These are phyloP conservation scores for Hypoxylon sp. DNA, from an alignment of 2,329 filamentous ascomycete species.

Conservation along the genomic window DNA sequence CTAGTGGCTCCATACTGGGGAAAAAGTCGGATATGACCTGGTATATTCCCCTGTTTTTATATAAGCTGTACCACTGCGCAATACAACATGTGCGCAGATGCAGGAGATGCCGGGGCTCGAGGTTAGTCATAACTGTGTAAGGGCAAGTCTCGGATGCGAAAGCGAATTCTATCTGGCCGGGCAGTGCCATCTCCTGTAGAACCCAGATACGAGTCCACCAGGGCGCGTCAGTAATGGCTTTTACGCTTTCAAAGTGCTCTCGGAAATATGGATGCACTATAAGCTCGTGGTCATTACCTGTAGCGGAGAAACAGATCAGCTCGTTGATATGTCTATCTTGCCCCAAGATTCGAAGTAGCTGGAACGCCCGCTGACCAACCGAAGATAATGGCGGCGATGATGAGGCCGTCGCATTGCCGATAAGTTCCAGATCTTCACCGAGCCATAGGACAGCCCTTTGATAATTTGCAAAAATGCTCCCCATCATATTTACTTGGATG, in stretches of 20 bases:
- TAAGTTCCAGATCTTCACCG: constrained; percentile 10
- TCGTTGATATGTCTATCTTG: constrained; percentile 12
- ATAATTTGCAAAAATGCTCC: constrained; percentile 17
- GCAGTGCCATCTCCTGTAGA: constrained; percentile 25
- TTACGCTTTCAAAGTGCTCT: constrained; percentile 17
- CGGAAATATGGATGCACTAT: neutral
- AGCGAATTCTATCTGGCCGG: constrained; percentile 9
- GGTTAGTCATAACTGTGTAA: neutral
- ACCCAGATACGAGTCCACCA: constrained; percentile 36
- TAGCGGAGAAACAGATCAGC: constrained; percentile 9
- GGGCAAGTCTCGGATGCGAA: constrained; percentile 17
- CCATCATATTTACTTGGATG: constrained; percentile 25
- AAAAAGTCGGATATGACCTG: neutral
- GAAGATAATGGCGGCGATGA: neutral
- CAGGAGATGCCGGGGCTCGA: no score
- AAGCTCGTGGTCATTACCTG: neutral
- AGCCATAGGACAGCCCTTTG: constrained; percentile 16
- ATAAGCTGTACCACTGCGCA: neutral
- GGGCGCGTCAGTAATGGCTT: constrained; percentile 7
- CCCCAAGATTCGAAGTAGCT: constrained; percentile 9
- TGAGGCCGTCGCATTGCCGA: neutral
- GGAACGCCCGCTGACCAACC: constrained; percentile 9
- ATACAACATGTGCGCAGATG: neutral
- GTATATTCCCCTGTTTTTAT: neutral
- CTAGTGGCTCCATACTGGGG: neutral